phyloP scores from a whole-genome alignment of 129 eudicot species.

The Smallanthus sonchifolius region DNA sequence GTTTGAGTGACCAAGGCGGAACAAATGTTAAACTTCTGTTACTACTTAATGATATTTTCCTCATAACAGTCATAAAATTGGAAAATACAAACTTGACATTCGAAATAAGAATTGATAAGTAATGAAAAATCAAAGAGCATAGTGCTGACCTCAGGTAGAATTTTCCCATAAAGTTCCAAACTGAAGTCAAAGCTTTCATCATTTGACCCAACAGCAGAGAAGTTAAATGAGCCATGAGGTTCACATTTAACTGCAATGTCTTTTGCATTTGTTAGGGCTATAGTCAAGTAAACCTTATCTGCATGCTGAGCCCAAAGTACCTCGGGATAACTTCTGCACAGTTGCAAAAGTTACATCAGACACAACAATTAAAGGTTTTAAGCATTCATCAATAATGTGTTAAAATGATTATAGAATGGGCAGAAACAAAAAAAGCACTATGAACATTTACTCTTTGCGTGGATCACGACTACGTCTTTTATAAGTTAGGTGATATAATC shows the following conservation, averaged over 20 bases:
- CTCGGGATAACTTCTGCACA: constrained; percentile 68
- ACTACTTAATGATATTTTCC: neutral
- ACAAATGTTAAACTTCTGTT: neutral
- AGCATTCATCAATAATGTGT: neutral
- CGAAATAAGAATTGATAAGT: neutral
- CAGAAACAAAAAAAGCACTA: neutral
- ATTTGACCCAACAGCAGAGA: constrained; percentile 61
- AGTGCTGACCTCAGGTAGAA: constrained; percentile 44
- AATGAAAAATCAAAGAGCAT: neutral
- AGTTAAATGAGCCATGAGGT: constrained; percentile 55
- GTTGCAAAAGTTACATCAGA: constrained; percentile 11
- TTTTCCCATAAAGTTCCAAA: constrained; percentile 65
- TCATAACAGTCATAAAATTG: neutral
- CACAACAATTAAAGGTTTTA: neutral
- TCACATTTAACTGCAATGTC: constrained; percentile 67
- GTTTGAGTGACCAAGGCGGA: neutral
- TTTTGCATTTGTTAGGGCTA: constrained; percentile 67
- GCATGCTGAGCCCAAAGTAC: constrained; percentile 93
- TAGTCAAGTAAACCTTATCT: constrained; percentile 71
- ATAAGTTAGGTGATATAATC: neutral
- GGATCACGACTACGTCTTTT: neutral
- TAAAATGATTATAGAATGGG: neutral
- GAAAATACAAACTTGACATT: neutral
- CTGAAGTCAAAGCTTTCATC: constrained; percentile 48
- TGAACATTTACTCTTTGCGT: neutral